Conservation (phyloP, 2,329 filamentous ascomycete genomes). For the Aspergillus ibericus region DNA sequence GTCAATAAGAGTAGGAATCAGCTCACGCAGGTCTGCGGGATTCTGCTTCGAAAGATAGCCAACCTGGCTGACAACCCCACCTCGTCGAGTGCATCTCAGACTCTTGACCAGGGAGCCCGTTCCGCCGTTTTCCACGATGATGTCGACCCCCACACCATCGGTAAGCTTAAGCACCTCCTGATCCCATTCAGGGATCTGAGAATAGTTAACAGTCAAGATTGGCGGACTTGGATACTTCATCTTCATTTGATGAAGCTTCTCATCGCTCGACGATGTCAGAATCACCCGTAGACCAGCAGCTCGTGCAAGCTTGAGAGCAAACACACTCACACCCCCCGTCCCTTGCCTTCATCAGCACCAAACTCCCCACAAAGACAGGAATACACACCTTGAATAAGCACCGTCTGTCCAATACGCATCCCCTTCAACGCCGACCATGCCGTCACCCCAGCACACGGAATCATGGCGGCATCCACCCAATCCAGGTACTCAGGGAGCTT, state of each 20-base stretch:
- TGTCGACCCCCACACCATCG: constrained; percentile 35
- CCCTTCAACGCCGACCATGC: constrained; percentile 49
- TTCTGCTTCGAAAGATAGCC: constrained; percentile 42
- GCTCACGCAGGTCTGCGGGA: constrained; percentile 31
- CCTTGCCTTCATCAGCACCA: constrained; percentile 19
- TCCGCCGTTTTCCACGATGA: constrained; percentile 45
- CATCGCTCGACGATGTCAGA: constrained; percentile 39
- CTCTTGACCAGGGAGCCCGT: constrained; percentile 40
- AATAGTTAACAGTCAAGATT: constrained; percentile 36
- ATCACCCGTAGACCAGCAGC: constrained; percentile 38
- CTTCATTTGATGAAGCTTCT: constrained; percentile 33
- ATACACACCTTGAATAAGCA: constrained; percentile 46
- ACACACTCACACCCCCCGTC: constrained; percentile 38
- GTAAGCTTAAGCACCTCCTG: constrained; percentile 36
- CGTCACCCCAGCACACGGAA: constrained; percentile 49
- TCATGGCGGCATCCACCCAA: constrained; percentile 37
- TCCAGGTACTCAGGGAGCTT: constrained; percentile 41
- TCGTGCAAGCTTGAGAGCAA: constrained; percentile 37
- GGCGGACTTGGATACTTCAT: constrained; percentile 22
- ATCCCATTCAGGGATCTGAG: constrained; percentile 30
- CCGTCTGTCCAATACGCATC: constrained; percentile 39
- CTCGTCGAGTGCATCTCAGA: constrained; percentile 42
- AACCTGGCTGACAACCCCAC: constrained; percentile 46
- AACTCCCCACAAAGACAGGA: not conserved
- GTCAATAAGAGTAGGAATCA: constrained; percentile 42